A percentile compares a stretch with the other conserved stretches of the same genome.
phyloP scores from a whole-genome alignment of 2,329 filamentous ascomycete species.

The Penicillium psychrosexuale region DNA sequence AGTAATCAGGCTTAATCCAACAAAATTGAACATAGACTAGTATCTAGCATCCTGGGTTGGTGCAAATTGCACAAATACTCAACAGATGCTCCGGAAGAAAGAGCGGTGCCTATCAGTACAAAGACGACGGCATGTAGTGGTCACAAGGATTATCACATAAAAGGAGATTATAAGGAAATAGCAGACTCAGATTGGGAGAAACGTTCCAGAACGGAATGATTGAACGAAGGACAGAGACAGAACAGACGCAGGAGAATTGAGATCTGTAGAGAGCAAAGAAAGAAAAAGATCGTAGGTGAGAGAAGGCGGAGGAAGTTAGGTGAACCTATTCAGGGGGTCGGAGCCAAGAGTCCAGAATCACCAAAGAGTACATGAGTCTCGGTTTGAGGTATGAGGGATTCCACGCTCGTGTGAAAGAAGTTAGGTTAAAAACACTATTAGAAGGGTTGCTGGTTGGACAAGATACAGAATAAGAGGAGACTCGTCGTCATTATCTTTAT shows the following conservation, averaged over 20 bases:
- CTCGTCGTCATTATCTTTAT: slow-evolving; percentile 22
- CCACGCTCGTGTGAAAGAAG: not conserved
- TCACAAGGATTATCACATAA: slow-evolving; percentile 20
- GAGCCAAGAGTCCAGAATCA: not conserved
- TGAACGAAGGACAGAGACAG: slow-evolving; percentile 8
- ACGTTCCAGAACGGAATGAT: slow-evolving; percentile 1
- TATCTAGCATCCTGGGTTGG: slow-evolving; percentile 15
- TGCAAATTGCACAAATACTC: slow-evolving; percentile 14
- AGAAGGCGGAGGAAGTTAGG: not conserved
- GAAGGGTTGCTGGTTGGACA: slow-evolving; percentile 9
- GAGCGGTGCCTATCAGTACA: slow-evolving; percentile 9
- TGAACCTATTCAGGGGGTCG: not conserved
- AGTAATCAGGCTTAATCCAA: not conserved
- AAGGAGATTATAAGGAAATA: slow-evolving; percentile 9
- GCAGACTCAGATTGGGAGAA: slow-evolving; percentile 4
- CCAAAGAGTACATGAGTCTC: not conserved
- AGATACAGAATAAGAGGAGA: slow-evolving; percentile 18
- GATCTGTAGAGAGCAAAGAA: slow-evolving; percentile 1
- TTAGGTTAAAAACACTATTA: slow-evolving; percentile 2
- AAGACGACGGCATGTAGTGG: slow-evolving; percentile 8
- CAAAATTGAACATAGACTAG: slow-evolving; percentile 8
- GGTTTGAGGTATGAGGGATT: not conserved
- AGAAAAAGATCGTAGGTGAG: slow-evolving; percentile 4
- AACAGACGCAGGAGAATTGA: not conserved
- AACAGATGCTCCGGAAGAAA: slow-evolving; percentile 14